phyloP scores from a whole-genome alignment of 106 monocot species.

The Phalaenopsis aphrodite region DNA sequence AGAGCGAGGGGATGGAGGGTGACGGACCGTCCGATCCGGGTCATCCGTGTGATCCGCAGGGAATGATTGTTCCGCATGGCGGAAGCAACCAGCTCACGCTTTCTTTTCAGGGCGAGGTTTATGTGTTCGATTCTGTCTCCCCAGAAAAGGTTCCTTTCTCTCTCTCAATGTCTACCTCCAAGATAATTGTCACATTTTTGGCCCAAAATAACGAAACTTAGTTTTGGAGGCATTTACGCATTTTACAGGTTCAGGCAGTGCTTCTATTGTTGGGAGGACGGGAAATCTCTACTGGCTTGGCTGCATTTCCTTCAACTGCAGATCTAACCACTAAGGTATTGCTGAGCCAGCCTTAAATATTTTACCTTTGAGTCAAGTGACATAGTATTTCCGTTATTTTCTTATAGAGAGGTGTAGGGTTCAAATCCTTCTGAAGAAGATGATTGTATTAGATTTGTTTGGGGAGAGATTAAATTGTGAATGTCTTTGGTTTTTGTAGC shows the following conservation, averaged over 20 bases:
- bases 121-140: conserved; percentile 92
- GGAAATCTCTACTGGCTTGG: conserved; percentile 39
- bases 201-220: neutral
- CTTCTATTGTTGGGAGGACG: conserved; percentile 79
- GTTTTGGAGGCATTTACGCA: neutral
- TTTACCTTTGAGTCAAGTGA: too few relatives aligned
- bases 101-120: conserved; percentile 92
- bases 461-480: neutral
- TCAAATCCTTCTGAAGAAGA: neutral
- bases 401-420: too few relatives aligned
- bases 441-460: neutral
- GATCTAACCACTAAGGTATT: conserved; percentile 46
- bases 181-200: neutral
- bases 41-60: conserved; percentile 14
- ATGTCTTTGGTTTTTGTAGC: conserved; percentile 7
- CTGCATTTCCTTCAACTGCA: conserved; percentile 46
- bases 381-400: too few relatives aligned
- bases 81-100: conserved; percentile 73
- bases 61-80: conserved; percentile 12
- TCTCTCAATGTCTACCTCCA: neutral
- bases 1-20: conserved; percentile 22
- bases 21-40: conserved; percentile 23
- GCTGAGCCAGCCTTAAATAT: neutral
- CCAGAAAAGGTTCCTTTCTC: conserved; percentile 59
- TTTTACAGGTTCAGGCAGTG: conserved; percentile 77